These are phyloP conservation scores for Ophiocytium majus DNA, from an alignment of 352 stramenopile species.

Conservation along the genomic window DNA sequence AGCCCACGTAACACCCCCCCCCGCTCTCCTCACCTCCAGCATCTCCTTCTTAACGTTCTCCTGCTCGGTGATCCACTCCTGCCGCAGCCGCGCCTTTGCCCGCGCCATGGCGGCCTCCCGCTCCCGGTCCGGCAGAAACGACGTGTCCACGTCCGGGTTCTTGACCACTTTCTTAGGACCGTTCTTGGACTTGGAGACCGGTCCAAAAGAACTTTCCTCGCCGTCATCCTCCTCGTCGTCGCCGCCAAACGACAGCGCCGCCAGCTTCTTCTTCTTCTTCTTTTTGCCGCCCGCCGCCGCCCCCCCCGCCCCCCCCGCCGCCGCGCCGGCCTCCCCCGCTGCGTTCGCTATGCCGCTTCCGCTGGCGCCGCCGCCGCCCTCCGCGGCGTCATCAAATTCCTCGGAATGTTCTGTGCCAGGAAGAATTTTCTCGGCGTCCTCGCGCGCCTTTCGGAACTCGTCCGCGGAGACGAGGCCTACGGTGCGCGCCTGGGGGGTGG, in stretches of 20 bases:
- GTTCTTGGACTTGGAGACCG: not conserved
- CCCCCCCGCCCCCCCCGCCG: not conserved
- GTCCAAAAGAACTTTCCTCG: not conserved
- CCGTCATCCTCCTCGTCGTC: slow-evolving; percentile 50
- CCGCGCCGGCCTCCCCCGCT: slow-evolving; percentile 17
- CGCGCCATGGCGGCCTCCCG: slow-evolving; percentile 68
- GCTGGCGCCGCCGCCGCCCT: slow-evolving; percentile 49
- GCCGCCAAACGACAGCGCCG: slow-evolving; percentile 62
- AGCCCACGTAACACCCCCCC: no score
- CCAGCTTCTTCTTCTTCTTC: slow-evolving; percentile 67
- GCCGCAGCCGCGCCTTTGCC: slow-evolving; percentile 62
- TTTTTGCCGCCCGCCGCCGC: slow-evolving; percentile 27
- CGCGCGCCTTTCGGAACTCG: slow-evolving; percentile 83
- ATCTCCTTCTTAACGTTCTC: slow-evolving; percentile 80
- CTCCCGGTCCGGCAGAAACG: slow-evolving; percentile 89
- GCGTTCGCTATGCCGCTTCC: not conserved
- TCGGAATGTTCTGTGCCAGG: slow-evolving; percentile 44
- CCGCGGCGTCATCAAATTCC: no score
- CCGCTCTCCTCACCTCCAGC: slow-evolving; percentile 38
- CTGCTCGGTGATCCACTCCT: slow-evolving; percentile 86
- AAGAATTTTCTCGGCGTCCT: slow-evolving; percentile 60
- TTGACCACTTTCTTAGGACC: slow-evolving; percentile 55
- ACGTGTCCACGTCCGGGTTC: slow-evolving; percentile 88
- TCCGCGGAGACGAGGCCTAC: slow-evolving; percentile 85
- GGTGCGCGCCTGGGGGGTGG: slow-evolving; percentile 29